Conservation (phyloP, 805 yeast genomes). For the Ogataea corticis region DNA sequence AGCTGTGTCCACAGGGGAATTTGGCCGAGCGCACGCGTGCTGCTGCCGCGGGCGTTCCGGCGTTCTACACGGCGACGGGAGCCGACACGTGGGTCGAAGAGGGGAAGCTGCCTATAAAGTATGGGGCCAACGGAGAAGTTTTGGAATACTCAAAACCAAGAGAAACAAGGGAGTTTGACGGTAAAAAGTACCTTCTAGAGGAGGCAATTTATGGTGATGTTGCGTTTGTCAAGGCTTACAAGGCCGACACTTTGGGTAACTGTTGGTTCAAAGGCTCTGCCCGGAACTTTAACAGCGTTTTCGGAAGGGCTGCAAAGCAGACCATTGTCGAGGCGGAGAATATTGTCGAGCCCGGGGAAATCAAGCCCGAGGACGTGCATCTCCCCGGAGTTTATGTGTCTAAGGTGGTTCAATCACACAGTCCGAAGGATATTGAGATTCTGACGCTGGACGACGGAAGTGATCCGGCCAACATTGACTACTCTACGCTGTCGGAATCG, state of each 20-base stretch:
- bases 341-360: conserved; percentile 47
- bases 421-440: conserved; percentile 45
- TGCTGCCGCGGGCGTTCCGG: conserved; percentile 51
- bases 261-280: conserved; percentile 49
- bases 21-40: conserved; percentile 50
- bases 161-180: conserved; percentile 45
- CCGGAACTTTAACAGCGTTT: conserved; percentile 44
- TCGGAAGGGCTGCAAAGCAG: conserved; percentile 46
- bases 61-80: conserved; percentile 50
- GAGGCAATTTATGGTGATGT: conserved; percentile 47
- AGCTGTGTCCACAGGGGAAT: conserved; percentile 54
- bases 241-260: conserved; percentile 49
- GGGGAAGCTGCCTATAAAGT: conserved; percentile 46
- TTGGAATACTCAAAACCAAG: conserved; percentile 38
- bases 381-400: conserved; percentile 47
- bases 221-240: conserved; percentile 48
- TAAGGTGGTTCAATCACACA: conserved; percentile 40
- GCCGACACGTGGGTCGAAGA: conserved; percentile 51
- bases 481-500: neutral
- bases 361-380: conserved; percentile 46
- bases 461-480: neutral
- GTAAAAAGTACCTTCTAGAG: conserved; percentile 44
- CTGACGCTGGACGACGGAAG: conserved; percentile 3
- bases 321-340: conserved; percentile 54
- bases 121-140: conserved; percentile 39